Evolutionary conservation across 108 stramenopile genomes (phyloP), one percentile per base, ranked within the genome.

Genomic region (Pseudonitzschia pungens): DNA sequence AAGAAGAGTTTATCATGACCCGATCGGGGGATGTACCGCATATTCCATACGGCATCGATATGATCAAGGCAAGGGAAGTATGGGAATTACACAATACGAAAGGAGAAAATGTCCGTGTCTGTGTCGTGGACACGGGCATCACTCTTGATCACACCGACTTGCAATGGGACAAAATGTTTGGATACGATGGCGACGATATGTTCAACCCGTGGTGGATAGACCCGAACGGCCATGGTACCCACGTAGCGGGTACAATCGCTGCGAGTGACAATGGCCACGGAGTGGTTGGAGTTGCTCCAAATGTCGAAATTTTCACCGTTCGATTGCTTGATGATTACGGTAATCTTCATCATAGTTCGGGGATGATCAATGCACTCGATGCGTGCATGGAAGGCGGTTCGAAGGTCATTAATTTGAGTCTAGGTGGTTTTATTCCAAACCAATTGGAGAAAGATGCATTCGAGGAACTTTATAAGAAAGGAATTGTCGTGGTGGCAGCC

Each of bases 231-330:
- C 86, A 86, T 65, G 87, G 87, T 9, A 88, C 83, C 16, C 82
- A 87, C 45, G 68, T 80, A 69, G 74, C 86, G 0, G 87, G 87
- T 12, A 81, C 81, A 50, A 84, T 88, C 68, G 84, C 79, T 9
- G 86, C 83, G 15, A 52, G 63, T n/a, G 50, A 64, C 21, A 64
- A 63, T n/a, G 65, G 33, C 50, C 45, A 81, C 40, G 72, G 80
- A 24, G 83, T 86, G 21, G 78, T 75, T 6, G 83, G 84, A 63
- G 76, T 71, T 15, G 75, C 72, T 27, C 81, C 75, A 36, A 67
- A 59, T 50, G 72, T 53, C 11, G 45, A 72, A 26, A 77, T 88
- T 42, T 78, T 82, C 44, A 76, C 84, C 31, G 77, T 72, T 24
- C 84, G 84, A 33, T 75, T 74, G 16, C 76, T 84, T 16, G 59